Evolutionary conservation across 495 filamentous ascomycete species (phyloP).

Genomic region (Corynascus novoguineensis): DNA sequence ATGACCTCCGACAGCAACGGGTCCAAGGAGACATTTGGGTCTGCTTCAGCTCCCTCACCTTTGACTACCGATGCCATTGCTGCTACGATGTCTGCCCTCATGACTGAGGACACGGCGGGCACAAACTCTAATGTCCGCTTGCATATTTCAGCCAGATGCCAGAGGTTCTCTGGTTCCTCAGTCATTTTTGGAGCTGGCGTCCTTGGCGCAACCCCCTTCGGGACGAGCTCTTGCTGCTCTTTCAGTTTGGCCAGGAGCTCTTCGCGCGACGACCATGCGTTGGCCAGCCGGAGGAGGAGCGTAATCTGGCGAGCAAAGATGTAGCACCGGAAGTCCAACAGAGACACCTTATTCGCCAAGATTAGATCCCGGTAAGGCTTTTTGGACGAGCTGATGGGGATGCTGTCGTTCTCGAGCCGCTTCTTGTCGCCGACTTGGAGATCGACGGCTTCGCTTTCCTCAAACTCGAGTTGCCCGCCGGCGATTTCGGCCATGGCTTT

Average conservation of each 20-base stretch:
- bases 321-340: slow-evolving; percentile 94
- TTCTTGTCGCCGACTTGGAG: slow-evolving; percentile 35
- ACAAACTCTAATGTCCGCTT: slow-evolving; percentile 74
- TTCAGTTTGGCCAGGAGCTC: slow-evolving; percentile 53
- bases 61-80: slow-evolving; percentile 34
- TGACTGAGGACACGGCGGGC: slow-evolving; percentile 64
- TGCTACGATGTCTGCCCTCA: slow-evolving; percentile 65
- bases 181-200: slow-evolving; percentile 39
- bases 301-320: slow-evolving; percentile 86
- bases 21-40: slow-evolving; percentile 18
- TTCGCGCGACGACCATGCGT: slow-evolving; percentile 53
- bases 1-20: slow-evolving; percentile 49
- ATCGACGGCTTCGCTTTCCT: slow-evolving; percentile 44
- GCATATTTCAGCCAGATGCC: slow-evolving; percentile 74
- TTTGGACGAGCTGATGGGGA: slow-evolving; percentile 64
- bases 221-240: slow-evolving; percentile 49
- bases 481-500: slow-evolving; percentile 37
- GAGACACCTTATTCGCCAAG: slow-evolving; percentile 89
- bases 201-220: slow-evolving; percentile 48
- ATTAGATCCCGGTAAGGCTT: slow-evolving; percentile 91
- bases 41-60: slow-evolving; percentile 19
- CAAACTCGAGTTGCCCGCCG: slow-evolving; percentile 33
- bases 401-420: slow-evolving; percentile 38
- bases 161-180: slow-evolving; percentile 66
- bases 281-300: slow-evolving; percentile 76